Base-by-base conservation (phyloP, 441 rosid species). In the Monsonia emarginata region DNA sequence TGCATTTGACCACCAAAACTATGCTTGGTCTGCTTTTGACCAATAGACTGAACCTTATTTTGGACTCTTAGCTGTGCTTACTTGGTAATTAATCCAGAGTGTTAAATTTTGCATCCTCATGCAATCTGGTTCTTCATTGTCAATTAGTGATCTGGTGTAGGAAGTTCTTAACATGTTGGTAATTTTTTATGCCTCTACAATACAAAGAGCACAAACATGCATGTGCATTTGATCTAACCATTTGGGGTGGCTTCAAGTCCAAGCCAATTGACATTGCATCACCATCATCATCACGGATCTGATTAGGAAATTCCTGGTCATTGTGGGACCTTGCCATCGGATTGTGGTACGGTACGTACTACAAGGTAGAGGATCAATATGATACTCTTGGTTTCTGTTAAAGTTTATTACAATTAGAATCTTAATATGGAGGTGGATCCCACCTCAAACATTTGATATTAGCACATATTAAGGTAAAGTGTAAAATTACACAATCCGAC, bases 261-360 rank as follows among this genome's bases (percentile, higher is more conserved):
- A 26, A 58, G 34, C 34, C 34, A 58, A 6, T 58, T 28, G 34
- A 2, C 27, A 58, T 26, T 56, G 11, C 11, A 8, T 3, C 26
- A 54, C 11, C 60, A 21, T 50, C 58, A 16, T 46, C 22, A 7
- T 54, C 30, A 22, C 13, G 22, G 10, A 2, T 24, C 60, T 54
- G 60, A 25, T 54, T 11, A 9, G 60, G 60, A 54, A 54, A 54
- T 11, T 24, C 30, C 60, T n/a, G 60, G 60, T 24, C 30, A 24
- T 32, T 28, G 26, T 59, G 14, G 69, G 21, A 14, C 72, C 21
- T 38, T 14, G 2, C n/a, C 60, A 21, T 32, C 24, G 42, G 65
- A 54, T 65, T 67, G 19, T 65, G 63, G 78, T 79, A 73, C 81
- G 74, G 28, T 69, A 32, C 28, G 79, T 73, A 73, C 80, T 44